These are phyloP conservation scores for Pyrenophora graminea DNA, from an alignment of 2,329 filamentous ascomycete species.

Conservation along the genomic window DNA sequence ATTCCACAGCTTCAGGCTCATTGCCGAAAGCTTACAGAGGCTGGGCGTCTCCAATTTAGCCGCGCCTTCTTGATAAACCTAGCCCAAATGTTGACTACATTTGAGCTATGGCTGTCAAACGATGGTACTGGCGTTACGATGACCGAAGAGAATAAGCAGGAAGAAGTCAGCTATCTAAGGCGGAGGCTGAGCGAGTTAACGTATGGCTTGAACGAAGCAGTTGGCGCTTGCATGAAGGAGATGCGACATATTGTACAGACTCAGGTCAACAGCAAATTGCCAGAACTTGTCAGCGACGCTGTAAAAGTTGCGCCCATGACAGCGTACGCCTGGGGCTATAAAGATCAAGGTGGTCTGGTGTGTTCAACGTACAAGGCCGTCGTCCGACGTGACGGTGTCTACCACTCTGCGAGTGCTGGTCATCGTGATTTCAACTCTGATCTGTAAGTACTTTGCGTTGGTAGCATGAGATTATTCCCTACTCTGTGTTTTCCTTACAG, in stretches of 20 bases:
- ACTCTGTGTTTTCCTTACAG: too few relatives aligned
- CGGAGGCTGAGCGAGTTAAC: conserved; percentile 48
- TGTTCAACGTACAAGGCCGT: conserved; percentile 63
- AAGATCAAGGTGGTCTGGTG: conserved; percentile 51
- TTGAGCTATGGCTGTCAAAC: conserved; percentile 57
- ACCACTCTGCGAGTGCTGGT: conserved; percentile 43
- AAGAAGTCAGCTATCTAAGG: conserved; percentile 48
- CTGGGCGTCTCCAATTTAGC: conserved; percentile 51
- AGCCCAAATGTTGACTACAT: conserved; percentile 57
- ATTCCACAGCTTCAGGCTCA: conserved; percentile 61
- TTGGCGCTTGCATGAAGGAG: conserved; percentile 46
- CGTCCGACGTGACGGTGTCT: conserved; percentile 57
- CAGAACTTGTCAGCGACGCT: conserved; percentile 47
- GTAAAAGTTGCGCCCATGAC: conserved; percentile 43
- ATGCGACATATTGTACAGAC: conserved; percentile 50
- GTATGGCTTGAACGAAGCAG: conserved; percentile 48
- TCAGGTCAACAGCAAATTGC: conserved; percentile 54
- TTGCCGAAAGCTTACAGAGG: conserved; percentile 62
- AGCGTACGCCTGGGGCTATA: conserved; percentile 45
- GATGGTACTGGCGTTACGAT: conserved; percentile 50
- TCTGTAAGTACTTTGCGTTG: conserved; percentile 15
- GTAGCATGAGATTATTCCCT: too few relatives aligned
- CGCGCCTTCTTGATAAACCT: conserved; percentile 58
- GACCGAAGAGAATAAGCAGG: conserved; percentile 47
- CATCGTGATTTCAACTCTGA: conserved; percentile 50